Percentiles rank a stretch among this genome's conserved stretches.
Conservation (phyloP, 306 rosid genomes). For the Gastrolobium bilobum region DNA sequence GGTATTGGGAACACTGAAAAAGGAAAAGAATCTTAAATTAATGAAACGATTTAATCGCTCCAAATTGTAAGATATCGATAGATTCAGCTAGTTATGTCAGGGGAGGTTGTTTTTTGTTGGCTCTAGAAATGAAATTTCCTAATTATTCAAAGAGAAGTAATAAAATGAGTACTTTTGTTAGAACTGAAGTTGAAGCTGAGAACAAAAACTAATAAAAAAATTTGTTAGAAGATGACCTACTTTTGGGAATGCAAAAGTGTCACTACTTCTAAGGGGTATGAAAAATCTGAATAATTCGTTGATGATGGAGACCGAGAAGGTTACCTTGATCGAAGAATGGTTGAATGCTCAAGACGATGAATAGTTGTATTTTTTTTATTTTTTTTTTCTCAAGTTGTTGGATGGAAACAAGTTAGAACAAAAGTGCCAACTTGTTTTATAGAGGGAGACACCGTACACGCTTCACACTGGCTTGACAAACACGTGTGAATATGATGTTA, state of each 20-base stretch:
- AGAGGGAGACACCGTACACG: conserved; percentile 42
- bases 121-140: not conserved
- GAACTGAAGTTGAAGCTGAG: not conserved
- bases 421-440: not conserved
- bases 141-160: not conserved
- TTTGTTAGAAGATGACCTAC: not conserved
- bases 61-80: not conserved
- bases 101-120: not conserved
- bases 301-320: conserved; percentile 7
- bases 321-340: conserved; percentile 37
- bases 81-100: not conserved
- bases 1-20: not conserved
- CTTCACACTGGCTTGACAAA: not conserved
- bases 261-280: not conserved
- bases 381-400: not conserved
- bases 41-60: not conserved
- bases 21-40: not conserved
- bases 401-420: not conserved
- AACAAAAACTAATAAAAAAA: not conserved
- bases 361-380: not conserved
- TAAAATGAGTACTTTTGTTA: too few species aligned
- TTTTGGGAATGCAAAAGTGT: not conserved
- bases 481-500: conserved; percentile 54
- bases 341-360: not conserved
- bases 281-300: not conserved